Percentiles rank a stretch among this genome's conserved stretches.
phyloP scores from a whole-genome alignment of 805 yeast species.

The Saccharomycopsis malanga region DNA sequence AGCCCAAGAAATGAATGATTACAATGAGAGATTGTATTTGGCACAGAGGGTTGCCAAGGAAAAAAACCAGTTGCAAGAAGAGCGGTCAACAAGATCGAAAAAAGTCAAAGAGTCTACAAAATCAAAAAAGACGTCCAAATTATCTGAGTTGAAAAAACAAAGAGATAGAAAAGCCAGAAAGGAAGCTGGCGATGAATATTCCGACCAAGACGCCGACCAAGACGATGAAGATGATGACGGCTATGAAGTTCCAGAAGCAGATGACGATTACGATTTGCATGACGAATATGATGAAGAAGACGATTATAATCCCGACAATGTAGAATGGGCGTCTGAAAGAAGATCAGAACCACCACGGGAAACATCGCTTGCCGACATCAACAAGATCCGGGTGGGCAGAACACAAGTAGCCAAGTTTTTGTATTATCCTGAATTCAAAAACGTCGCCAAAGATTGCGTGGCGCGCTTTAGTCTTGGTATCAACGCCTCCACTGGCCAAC shows the following conservation, averaged over 20 bases:
- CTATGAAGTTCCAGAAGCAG: conserved; percentile 36
- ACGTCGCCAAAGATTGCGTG: conserved; percentile 61
- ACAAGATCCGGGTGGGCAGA: conserved; percentile 71
- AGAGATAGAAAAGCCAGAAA: conserved; percentile 55
- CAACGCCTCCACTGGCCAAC: conserved; percentile 51
- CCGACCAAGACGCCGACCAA: conserved; percentile 29
- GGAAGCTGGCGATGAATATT: conserved; percentile 38
- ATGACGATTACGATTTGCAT: conserved; percentile 27
- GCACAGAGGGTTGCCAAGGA: conserved; percentile 58
- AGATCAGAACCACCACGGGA: conserved; percentile 13
- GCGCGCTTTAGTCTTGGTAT: conserved; percentile 79
- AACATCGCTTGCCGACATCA: conserved; percentile 51
- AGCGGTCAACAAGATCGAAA: conserved; percentile 36
- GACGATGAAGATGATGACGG: conserved; percentile 29
- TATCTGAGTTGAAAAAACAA: conserved; percentile 68
- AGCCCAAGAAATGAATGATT: conserved; percentile 84
- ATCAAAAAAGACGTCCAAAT: conserved; percentile 40
- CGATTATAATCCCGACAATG: conserved; percentile 38
- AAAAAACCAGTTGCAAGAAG: conserved; percentile 40
- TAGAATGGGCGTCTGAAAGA: conserved; percentile 34
- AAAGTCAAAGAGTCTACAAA: conserved; percentile 28
- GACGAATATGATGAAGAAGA: conserved; percentile 35
- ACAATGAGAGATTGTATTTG: conserved; percentile 73
- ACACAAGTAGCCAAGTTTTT: conserved; percentile 65
- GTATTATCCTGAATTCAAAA: conserved; percentile 75